Percentiles rank a stretch among this genome's conserved stretches.
phyloP scores from a whole-genome alignment of 176 grass and related monocot genomes.

The Carex scoparia region DNA sequence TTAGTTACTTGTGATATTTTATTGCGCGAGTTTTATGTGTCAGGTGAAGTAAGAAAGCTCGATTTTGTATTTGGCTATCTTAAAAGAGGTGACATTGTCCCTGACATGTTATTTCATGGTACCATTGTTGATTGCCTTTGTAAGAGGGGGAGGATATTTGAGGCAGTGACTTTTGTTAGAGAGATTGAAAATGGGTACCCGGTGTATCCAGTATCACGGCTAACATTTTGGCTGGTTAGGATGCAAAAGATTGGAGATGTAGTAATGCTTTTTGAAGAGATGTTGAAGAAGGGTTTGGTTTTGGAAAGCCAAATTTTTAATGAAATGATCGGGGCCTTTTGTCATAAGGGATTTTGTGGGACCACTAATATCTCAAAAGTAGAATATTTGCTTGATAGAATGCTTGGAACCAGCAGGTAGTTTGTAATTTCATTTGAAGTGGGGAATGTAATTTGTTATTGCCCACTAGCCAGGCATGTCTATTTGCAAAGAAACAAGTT shows the following conservation, averaged over 20 bases:
- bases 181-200: slow-evolving; percentile 49
- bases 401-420: slow-evolving; percentile 44
- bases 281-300: slow-evolving; percentile 45
- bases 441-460: not conserved
- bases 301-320: slow-evolving; percentile 56
- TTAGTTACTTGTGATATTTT: slow-evolving; percentile 86
- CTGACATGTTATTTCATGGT: slow-evolving; percentile 49
- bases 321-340: slow-evolving; percentile 75
- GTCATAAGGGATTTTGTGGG: slow-evolving; percentile 56
- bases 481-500: not conserved
- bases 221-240: slow-evolving; percentile 73
- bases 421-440: not conserved
- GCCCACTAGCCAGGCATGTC: not conserved
- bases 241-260: slow-evolving; percentile 41
- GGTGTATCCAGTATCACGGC: slow-evolving; percentile 40
- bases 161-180: slow-evolving; percentile 59
- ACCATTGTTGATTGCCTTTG: slow-evolving; percentile 67
- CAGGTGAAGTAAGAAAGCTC: slow-evolving; percentile 49
- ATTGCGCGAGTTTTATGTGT: slow-evolving; percentile 55
- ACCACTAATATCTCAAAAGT: slow-evolving; percentile 42
- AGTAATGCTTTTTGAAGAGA: slow-evolving; percentile 62
- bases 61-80: slow-evolving; percentile 50
- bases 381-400: slow-evolving; percentile 63
- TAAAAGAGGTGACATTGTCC: slow-evolving; percentile 42
- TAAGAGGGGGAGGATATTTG: slow-evolving; percentile 48